Evolutionary conservation across 1,139 yeast genomes (phyloP).

Genomic region (Meyerozyma smithsonii): DNA sequence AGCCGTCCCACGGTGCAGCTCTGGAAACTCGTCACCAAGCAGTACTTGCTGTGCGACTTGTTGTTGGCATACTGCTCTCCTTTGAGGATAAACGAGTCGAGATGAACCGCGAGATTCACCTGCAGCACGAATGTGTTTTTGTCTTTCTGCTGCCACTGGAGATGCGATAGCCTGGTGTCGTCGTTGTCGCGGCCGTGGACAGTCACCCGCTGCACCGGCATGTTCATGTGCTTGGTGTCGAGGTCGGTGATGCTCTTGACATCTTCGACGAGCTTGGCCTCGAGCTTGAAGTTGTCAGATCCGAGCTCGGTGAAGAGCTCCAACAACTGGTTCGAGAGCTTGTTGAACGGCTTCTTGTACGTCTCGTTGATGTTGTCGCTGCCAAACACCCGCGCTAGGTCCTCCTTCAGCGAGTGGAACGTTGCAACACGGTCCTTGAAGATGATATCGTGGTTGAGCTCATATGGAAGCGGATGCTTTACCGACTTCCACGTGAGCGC

Average conservation of each 20-base stretch:
- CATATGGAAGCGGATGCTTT: conserved; percentile 17
- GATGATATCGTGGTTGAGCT: conserved; percentile 18
- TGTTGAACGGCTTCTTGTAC: conserved; percentile 20
- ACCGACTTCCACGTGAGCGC: conserved; percentile 16
- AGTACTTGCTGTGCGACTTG: conserved; percentile 13
- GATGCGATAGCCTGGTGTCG: not conserved
- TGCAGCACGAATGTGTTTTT: not conserved
- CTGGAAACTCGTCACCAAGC: conserved; percentile 23
- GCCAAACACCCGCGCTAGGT: conserved; percentile 13
- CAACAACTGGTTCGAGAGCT: conserved; percentile 18
- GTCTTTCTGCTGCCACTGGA: not conserved
- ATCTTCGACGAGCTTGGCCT: conserved; percentile 27
- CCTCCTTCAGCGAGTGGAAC: conserved; percentile 3
- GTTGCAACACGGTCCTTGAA: conserved; percentile 11
- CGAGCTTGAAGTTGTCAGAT: conserved; percentile 23
- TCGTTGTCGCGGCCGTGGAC: conserved; percentile 1
- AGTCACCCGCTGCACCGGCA: conserved; percentile 16
- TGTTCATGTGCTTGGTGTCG: conserved; percentile 24
- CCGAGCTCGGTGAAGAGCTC: conserved; percentile 20
- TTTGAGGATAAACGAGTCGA: not conserved
- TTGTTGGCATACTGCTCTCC: not conserved
- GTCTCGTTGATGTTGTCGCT: conserved; percentile 22
- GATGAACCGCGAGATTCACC: not conserved
- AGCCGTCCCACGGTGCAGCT: conserved; percentile 19
- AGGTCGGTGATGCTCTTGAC: conserved; percentile 25